phyloP scores from a whole-genome alignment of 306 rosid genomes.

The Arachis stenosperma region DNA sequence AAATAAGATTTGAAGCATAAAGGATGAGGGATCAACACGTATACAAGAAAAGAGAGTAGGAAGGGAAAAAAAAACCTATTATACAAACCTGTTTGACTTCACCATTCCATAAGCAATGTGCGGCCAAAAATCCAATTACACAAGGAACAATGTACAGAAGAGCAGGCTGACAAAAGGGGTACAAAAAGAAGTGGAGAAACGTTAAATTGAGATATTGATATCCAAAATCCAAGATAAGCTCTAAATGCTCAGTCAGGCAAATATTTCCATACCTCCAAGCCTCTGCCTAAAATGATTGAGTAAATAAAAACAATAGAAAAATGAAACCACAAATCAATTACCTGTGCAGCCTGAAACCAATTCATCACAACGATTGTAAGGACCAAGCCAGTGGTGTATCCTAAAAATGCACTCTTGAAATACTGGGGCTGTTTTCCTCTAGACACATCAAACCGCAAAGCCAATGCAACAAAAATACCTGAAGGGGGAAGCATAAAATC shows the following conservation, averaged over 20 bases:
- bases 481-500: conserved; percentile 10
- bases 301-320: not conserved
- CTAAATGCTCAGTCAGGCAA: conserved; percentile 18
- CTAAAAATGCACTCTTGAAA: conserved; percentile 91
- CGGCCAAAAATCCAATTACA: conserved; percentile 95
- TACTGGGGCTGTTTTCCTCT: conserved; percentile 84
- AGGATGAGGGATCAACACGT: conserved; percentile 7
- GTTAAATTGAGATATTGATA: conserved; percentile 16
- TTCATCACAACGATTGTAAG: conserved; percentile 96
- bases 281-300: conserved; percentile 2
- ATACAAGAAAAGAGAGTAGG: not conserved
- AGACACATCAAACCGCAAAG: conserved; percentile 94
- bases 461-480: conserved; percentile 98
- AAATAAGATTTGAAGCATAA: conserved; percentile 27
- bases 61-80: not conserved
- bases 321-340: conserved; percentile 45
- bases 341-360: conserved; percentile 99
- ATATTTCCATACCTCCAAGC: conserved; percentile 4
- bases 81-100: conserved; percentile 89
- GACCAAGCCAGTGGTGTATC: conserved; percentile 78
- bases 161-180: conserved; percentile 75
- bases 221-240: not conserved
- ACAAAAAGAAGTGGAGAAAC: conserved; percentile 23
- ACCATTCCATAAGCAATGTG: conserved; percentile 90
- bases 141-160: conserved; percentile 90